A percentile compares a stretch with the other conserved stretches of the same genome.
Conservation (phyloP, 169 alveolate species). For the Plasmodium malariae region DNA sequence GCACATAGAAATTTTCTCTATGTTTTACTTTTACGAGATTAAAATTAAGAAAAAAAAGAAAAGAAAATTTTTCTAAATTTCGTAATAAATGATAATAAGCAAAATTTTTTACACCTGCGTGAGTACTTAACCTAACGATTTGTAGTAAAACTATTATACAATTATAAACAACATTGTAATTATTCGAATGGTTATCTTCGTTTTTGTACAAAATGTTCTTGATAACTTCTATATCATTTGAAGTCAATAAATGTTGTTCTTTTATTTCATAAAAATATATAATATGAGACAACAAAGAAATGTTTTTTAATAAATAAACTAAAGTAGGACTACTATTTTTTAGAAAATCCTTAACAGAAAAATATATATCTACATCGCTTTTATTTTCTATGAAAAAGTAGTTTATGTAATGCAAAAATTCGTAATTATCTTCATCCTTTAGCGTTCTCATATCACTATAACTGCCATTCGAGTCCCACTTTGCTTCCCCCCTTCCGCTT, state of each 20-base stretch:
- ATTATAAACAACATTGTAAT: conserved; percentile 21
- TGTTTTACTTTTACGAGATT: conserved; percentile 13
- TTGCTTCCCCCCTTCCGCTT: no score
- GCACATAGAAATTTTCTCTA: conserved; percentile 35
- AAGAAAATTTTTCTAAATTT: background rate
- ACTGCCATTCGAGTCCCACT: no score
- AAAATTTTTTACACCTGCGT: conserved; percentile 29
- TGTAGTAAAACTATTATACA: conserved; percentile 30
- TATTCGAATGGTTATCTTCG: conserved; percentile 16
- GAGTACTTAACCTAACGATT: conserved; percentile 50
- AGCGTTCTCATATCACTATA: background rate
- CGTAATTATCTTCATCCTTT: conserved; percentile 8
- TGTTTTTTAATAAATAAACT: conserved; percentile 30
- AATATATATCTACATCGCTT: conserved; percentile 18
- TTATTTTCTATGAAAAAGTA: conserved; percentile 39
- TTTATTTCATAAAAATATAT: conserved; percentile 16
- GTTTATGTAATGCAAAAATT: conserved; percentile 19
- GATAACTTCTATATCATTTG: conserved; percentile 6
- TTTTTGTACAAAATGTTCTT: conserved; percentile 29
- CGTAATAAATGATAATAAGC: conserved; percentile 27
- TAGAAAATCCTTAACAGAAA: conserved; percentile 14
- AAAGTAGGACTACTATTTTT: conserved; percentile 26
- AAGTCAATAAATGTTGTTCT: conserved; percentile 40
- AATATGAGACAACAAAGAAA: conserved; percentile 32
- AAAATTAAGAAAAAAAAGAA: conserved; percentile 9